A percentile compares a stretch with the other conserved stretches of the same genome.
phyloP scores from a whole-genome alignment of 2,329 filamentous ascomycete species.

The Alternaria conjuncta region DNA sequence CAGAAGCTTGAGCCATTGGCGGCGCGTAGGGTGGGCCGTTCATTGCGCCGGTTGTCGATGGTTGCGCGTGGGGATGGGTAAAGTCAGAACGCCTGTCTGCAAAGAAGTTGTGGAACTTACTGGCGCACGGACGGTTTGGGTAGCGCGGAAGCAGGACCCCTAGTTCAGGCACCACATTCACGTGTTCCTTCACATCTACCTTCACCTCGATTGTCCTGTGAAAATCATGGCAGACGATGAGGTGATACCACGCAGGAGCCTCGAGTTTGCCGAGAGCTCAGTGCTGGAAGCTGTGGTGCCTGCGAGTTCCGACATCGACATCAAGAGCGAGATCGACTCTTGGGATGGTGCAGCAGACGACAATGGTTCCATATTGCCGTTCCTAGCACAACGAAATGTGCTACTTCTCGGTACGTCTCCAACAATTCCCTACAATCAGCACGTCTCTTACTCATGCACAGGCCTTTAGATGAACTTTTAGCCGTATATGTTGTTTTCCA shows the following conservation, averaged over 20 bases:
- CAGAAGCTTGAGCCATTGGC: slow-evolving; percentile 50
- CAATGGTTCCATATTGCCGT: slow-evolving; percentile 59
- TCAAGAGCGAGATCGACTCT: slow-evolving; percentile 49
- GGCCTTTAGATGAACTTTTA: slow-evolving; percentile 72
- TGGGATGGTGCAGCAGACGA: slow-evolving; percentile 55
- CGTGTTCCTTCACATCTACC: slow-evolving; percentile 18
- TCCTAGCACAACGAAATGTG: slow-evolving; percentile 66
- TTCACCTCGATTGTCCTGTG: slow-evolving; percentile 2
- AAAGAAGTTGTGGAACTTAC: slow-evolving; percentile 6
- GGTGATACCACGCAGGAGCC: slow-evolving; percentile 37
- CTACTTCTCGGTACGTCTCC: slow-evolving; percentile 72
- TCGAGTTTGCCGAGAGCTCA: slow-evolving; percentile 49
- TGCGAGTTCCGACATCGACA: slow-evolving; percentile 41
- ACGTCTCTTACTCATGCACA: slow-evolving; percentile 59
- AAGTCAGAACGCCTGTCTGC: neutral
- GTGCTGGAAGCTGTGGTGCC: slow-evolving; percentile 50
- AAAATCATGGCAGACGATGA: slow-evolving; percentile 30
- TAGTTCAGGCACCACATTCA: slow-evolving; percentile 20
- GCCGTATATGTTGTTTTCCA: slow-evolving; percentile 72
- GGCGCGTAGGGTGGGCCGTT: slow-evolving; percentile 59
- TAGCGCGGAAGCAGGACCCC: slow-evolving; percentile 1
- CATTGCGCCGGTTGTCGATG: slow-evolving; percentile 53
- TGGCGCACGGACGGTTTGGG: slow-evolving; percentile 3
- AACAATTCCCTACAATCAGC: slow-evolving; percentile 47
- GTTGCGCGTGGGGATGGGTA: slow-evolving; percentile 8